Evolutionary conservation across 2,329 filamentous ascomycete genomes (phyloP).

Genomic region (Exophiala sp.): DNA sequence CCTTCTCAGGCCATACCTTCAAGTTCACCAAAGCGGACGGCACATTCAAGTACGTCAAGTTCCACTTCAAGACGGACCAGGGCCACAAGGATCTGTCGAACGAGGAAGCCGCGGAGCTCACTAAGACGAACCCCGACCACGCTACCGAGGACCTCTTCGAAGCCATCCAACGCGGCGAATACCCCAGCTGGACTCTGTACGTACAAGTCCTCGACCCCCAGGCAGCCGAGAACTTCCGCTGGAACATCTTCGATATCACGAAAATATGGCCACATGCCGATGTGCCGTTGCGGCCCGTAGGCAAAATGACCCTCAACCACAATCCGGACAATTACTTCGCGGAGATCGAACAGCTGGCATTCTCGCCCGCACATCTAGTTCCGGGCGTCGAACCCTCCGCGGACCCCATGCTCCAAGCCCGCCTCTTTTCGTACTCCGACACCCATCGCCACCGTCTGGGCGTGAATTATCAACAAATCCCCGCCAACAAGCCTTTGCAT

Average conservation of each 20-base stretch:
- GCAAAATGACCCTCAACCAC: slow-evolving; percentile 50
- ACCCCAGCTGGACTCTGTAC: slow-evolving; percentile 62
- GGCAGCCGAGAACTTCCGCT: slow-evolving; percentile 58
- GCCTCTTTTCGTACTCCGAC: slow-evolving; percentile 61
- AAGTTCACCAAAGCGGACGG: slow-evolving; percentile 65
- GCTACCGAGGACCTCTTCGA: slow-evolving; percentile 58
- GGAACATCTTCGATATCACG: slow-evolving; percentile 66
- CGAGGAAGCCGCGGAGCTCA: slow-evolving; percentile 54
- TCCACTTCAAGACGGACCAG: slow-evolving; percentile 62
- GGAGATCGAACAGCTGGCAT: slow-evolving; percentile 66
- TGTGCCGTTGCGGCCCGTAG: slow-evolving; percentile 56
- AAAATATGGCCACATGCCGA: slow-evolving; percentile 66
- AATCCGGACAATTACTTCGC: slow-evolving; percentile 61
- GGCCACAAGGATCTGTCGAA: slow-evolving; percentile 59
- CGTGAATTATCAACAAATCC: slow-evolving; percentile 42
- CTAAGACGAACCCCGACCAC: slow-evolving; percentile 59
- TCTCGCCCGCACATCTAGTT: slow-evolving; percentile 62
- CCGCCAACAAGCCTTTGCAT: slow-evolving; percentile 20
- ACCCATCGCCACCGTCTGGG: slow-evolving; percentile 42
- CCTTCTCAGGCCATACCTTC: slow-evolving; percentile 64
- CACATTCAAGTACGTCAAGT: slow-evolving; percentile 62
- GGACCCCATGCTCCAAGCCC: slow-evolving; percentile 61
- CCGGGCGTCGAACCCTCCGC: slow-evolving; percentile 61
- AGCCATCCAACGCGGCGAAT: slow-evolving; percentile 58
- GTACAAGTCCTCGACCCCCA: slow-evolving; percentile 62